Percentiles rank a stretch among this genome's conserved stretches.
Evolutionary conservation across 192 early-diverging fungal genomes (phyloP).

Genomic region (Backusella australiensis): DNA sequence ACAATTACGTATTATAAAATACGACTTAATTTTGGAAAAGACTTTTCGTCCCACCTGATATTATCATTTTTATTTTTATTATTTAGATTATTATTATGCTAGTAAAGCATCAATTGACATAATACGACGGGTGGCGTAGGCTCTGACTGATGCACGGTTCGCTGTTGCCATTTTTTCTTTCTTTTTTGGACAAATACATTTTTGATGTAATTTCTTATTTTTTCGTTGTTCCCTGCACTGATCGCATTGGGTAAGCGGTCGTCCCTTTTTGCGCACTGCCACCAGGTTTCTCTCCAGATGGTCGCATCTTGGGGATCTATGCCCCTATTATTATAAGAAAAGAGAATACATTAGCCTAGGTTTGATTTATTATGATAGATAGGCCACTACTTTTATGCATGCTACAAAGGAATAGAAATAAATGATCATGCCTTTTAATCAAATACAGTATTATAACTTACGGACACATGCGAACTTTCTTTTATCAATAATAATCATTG

Average conservation of each 20-base stretch:
- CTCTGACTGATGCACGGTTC: not conserved
- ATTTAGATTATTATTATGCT: not conserved
- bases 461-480: not conserved
- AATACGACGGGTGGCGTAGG: not conserved
- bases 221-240: constrained; percentile 61
- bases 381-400: not conserved
- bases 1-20: no score
- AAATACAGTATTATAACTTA: not conserved
- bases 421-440: not conserved
- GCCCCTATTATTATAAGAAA: constrained; percentile 26
- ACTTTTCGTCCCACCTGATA: no score
- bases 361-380: not conserved
- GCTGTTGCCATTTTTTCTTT: not conserved
- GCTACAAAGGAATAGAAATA: not conserved
- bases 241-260: constrained; percentile 62
- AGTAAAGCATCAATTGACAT: not conserved
- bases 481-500: not conserved
- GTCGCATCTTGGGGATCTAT: constrained; percentile 28
- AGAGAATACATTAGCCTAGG: not conserved
- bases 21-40: no score
- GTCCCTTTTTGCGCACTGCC: constrained; percentile 62
- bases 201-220: constrained; percentile 58
- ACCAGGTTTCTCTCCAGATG: constrained; percentile 51
- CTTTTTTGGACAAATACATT: constrained; percentile 48
- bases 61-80: not conserved